Percentiles rank a stretch among this genome's conserved stretches.
These are phyloP conservation scores for Kazachstania sp. DNA, from an alignment of 1,139 yeast species.

Conservation along the genomic window DNA sequence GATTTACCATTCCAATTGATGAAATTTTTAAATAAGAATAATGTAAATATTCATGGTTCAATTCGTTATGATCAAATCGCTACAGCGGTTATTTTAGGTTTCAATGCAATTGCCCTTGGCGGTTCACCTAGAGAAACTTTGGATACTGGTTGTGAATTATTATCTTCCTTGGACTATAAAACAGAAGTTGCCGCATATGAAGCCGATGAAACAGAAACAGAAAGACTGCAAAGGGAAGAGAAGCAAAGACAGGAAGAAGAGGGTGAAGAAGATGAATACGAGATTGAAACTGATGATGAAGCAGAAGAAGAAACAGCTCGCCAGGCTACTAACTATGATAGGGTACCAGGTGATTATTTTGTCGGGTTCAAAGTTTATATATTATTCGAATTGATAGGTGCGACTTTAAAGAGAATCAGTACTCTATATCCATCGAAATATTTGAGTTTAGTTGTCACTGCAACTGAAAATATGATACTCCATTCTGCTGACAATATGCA, in stretches of 20 bases:
- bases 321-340: conserved; percentile 4
- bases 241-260: conserved; percentile 13
- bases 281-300: conserved; percentile 1
- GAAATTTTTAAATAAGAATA: conserved; percentile 29
- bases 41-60: conserved; percentile 16
- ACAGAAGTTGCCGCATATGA: conserved; percentile 35
- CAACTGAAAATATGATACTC: conserved; percentile 46
- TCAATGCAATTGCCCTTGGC: conserved; percentile 49
- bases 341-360: conserved; percentile 18
- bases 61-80: conserved; percentile 17
- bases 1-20: conserved; percentile 65
- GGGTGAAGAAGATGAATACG: conserved; percentile 6
- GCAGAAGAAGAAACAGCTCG: neutral
- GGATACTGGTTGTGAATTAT: conserved; percentile 56
- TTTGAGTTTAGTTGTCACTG: conserved; percentile 54
- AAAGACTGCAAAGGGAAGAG: neutral
- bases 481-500: conserved; percentile 34
- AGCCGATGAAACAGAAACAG: conserved; percentile 49
- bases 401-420: conserved; percentile 39
- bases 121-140: conserved; percentile 78
- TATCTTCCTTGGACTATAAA: conserved; percentile 29
- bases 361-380: conserved; percentile 48
- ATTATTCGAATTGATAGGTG: conserved; percentile 52
- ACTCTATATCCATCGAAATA: conserved; percentile 70
- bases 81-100: conserved; percentile 39